phyloP scores from a whole-genome alignment of 768 basidiomycete species.

The Rhizopogon salebrosus region DNA sequence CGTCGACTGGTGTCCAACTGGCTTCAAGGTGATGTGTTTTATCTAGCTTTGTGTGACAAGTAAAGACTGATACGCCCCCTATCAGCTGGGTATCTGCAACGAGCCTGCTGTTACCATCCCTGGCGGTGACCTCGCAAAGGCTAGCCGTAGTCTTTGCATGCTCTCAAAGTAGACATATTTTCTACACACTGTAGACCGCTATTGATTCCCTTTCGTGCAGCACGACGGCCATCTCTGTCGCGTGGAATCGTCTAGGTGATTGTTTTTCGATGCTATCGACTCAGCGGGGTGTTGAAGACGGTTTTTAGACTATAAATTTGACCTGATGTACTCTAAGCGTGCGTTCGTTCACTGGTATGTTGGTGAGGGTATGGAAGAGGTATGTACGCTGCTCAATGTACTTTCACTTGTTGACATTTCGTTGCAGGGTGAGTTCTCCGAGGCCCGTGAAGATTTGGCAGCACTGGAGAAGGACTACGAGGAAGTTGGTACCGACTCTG shows the following conservation, averaged over 20 bases:
- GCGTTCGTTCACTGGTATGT: conserved; percentile 94
- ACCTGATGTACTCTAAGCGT: conserved; percentile 95
- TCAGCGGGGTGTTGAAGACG: conserved; percentile 4
- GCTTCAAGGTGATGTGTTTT: conserved; percentile 64
- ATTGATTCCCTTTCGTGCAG: conserved; percentile 29
- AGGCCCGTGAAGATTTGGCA: conserved; percentile 96
- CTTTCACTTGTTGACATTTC: conserved; percentile 6
- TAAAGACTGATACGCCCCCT: conserved; percentile 20
- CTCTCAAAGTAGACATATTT: conserved; percentile 65
- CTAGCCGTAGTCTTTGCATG: conserved; percentile 94
- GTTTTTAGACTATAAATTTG: conserved; percentile 87
- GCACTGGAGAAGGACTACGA: conserved; percentile 96
- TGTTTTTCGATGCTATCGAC: neutral
- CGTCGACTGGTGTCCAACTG: conserved; percentile 98
- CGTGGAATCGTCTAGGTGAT: conserved; percentile 83
- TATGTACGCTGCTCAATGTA: conserved; percentile 14
- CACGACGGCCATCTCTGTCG: conserved; percentile 90
- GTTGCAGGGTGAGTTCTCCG: conserved; percentile 88
- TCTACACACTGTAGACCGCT: neutral
- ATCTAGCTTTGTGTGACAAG: neutral
- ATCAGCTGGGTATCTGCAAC: conserved; percentile 91
- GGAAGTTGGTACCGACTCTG: conserved; percentile 79
- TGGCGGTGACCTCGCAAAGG: conserved; percentile 92
- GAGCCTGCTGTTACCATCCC: conserved; percentile 91
- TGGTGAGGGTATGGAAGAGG: conserved; percentile 99